These are phyloP conservation scores for Cantharellus cinnabarinus DNA, from an alignment of 768 basidiomycete species.

Conservation along the genomic window DNA sequence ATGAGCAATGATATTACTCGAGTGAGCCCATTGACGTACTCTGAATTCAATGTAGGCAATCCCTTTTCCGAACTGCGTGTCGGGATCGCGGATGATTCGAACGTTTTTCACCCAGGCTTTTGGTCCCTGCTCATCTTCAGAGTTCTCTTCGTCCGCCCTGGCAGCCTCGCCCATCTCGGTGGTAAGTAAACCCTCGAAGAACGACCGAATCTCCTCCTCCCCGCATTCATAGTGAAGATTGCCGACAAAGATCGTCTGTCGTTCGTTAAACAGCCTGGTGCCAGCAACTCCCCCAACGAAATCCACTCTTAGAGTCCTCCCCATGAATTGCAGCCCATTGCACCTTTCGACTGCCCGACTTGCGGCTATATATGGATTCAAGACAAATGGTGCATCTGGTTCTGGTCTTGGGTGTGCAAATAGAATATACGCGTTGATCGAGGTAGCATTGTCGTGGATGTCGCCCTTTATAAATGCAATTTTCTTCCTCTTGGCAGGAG, in stretches of 20 bases:
- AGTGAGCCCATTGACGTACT: conserved; percentile 26
- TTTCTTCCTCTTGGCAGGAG: conserved; percentile 72
- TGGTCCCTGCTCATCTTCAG: conserved; percentile 2
- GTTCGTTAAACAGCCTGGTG: conserved; percentile 33
- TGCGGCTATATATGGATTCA: conserved; percentile 39
- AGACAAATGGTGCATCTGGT: not conserved
- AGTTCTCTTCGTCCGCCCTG: conserved; percentile 3
- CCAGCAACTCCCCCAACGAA: conserved; percentile 25
- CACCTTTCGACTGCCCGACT: conserved; percentile 32
- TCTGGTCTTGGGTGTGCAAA: conserved; percentile 43
- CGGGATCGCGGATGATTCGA: conserved; percentile 22
- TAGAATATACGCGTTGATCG: conserved; percentile 77
- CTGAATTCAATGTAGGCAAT: conserved; percentile 51
- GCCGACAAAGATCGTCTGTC: conserved; percentile 73
- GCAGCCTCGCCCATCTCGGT: conserved; percentile 7
- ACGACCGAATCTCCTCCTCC: conserved; percentile 73
- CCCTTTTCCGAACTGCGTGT: conserved; percentile 26
- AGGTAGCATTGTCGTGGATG: conserved; percentile 56
- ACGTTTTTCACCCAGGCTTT: conserved; percentile 18
- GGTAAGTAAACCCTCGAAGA: conserved; percentile 57
- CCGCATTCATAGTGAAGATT: conserved; percentile 81
- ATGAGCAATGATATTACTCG: not conserved
- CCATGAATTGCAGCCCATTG: conserved; percentile 57
- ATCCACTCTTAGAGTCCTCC: conserved; percentile 64
- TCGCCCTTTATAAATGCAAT: conserved; percentile 88